Base-by-base conservation (phyloP, 2,329 filamentous ascomycete species). In the Calonectria honghensis region DNA sequence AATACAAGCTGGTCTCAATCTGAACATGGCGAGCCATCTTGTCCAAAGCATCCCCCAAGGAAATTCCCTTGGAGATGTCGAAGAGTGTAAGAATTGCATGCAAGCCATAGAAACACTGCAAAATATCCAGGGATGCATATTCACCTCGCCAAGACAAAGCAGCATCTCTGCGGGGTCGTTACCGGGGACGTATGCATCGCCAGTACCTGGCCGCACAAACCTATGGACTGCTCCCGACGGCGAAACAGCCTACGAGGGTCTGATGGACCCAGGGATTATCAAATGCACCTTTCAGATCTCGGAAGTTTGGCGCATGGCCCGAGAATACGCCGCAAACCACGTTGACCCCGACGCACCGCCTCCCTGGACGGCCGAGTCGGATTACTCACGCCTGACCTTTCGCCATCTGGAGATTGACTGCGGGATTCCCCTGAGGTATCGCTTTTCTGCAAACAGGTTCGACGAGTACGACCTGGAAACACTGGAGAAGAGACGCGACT, bases 381-480 rank as follows among this genome's bases (percentile, higher is more conserved):
- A 90, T 66, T 90, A 90, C 75, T 87, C 89, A 0, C 86, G 84
- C n/a, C 87, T 90, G 35, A 86, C 88, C 66, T 85, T 87, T 4
- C 79, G 86, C 16, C 87, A 89, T 68, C 88, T 90, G 85, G 88
- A 90, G 13, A 83, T 88, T 29, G 89, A 91, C 76, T 89, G 88
- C 9, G 84, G 85, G 3, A 86, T 90, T 77, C 88, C 89, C 2
- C 85, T 87, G 27, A 86, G 85, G 18, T 89, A 90, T 79, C 87
- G 89, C 1, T 90, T 89, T 75, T 86, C 88, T 24, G 85, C 86
- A 5, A 87, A 88, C 10, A 85, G 87, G n/a, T 86, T 90, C 63
- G 84, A 83, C 0, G 85, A 88, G 24, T 83, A 85, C 37, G 81
- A 85, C 0, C 71, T 82, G 0, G 85, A 87, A 29, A 84, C 87